A percentile compares a stretch with the other conserved stretches of the same genome.
Conservation (phyloP, 208 protist species). For the Vickermania ingenoplastis region DNA sequence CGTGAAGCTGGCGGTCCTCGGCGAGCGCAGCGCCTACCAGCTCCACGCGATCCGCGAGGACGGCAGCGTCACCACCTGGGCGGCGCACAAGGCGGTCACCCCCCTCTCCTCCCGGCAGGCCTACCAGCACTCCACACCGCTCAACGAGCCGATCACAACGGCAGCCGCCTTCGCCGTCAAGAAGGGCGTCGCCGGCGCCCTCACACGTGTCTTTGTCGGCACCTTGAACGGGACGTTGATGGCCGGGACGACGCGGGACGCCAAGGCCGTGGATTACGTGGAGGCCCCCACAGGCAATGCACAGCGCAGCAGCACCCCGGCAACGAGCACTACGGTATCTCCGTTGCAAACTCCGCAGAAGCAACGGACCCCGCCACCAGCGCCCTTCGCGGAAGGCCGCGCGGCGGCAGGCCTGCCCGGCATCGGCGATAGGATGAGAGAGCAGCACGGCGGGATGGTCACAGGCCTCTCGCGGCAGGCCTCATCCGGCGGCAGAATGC, state of each 20-base stretch:
- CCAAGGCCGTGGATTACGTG: conserved; percentile 8
- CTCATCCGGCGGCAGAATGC: too few relatives aligned
- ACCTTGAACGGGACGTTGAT: conserved; percentile 43
- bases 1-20: conserved; percentile 44
- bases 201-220: conserved; percentile 58
- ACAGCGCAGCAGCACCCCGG: too few relatives aligned
- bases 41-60: conserved; percentile 64
- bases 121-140: conserved; percentile 8
- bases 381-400: too few relatives aligned
- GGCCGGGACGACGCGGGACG: conserved; percentile 35
- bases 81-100: conserved; percentile 21
- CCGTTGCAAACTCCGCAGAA: too few relatives aligned
- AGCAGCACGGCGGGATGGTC: neutral
- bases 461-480: neutral
- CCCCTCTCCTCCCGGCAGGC: conserved; percentile 3
- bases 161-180: conserved; percentile 31
- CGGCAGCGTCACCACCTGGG: conserved; percentile 60
- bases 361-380: too few relatives aligned
- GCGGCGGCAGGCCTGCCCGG: too few relatives aligned
- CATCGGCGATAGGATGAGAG: too few relatives aligned
- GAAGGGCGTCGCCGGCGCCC: conserved; percentile 33
- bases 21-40: conserved; percentile 48
- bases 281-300: too few relatives aligned
- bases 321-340: too few relatives aligned
- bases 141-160: conserved; percentile 11